Conservation (phyloP, 2,329 filamentous ascomycete species). For the Epichloe sylvatica region DNA sequence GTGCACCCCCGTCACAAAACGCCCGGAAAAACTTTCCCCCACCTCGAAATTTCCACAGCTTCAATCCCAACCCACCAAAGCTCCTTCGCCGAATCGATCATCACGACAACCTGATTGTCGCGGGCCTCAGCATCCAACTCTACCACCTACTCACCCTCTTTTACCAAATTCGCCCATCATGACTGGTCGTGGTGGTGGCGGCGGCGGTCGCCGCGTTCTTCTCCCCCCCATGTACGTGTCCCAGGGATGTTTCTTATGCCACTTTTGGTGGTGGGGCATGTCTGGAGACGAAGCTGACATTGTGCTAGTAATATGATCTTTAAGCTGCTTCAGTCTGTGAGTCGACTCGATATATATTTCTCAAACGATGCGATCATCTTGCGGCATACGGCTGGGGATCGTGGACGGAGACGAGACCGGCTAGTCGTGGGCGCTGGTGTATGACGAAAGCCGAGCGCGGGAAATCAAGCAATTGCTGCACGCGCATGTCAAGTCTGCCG, state of each 20-base stretch:
- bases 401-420: background rate
- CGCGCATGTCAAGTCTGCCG: background rate
- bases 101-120: slow-evolving; percentile 3
- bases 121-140: background rate
- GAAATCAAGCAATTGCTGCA: background rate
- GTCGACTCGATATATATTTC: slow-evolving; percentile 9
- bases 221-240: slow-evolving; percentile 39
- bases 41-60: slow-evolving; percentile 4
- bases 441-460: background rate
- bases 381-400: background rate
- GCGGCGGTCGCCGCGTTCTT: slow-evolving; percentile 45
- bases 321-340: slow-evolving; percentile 62
- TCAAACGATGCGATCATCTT: background rate
- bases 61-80: background rate
- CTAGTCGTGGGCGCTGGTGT: background rate
- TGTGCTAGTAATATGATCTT: slow-evolving; percentile 32
- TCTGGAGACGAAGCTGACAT: slow-evolving; percentile 11
- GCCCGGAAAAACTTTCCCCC: slow-evolving; percentile 5
- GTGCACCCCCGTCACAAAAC: background rate
- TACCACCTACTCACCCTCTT: background rate
- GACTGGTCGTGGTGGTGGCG: slow-evolving; percentile 46
- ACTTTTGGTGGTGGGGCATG: background rate
- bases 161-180: slow-evolving; percentile 21
- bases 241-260: slow-evolving; percentile 1
- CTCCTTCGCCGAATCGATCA: background rate